Evolutionary conservation across 768 basidiomycete species (phyloP).

Genomic region (Lactifluus hygrophoroides): DNA sequence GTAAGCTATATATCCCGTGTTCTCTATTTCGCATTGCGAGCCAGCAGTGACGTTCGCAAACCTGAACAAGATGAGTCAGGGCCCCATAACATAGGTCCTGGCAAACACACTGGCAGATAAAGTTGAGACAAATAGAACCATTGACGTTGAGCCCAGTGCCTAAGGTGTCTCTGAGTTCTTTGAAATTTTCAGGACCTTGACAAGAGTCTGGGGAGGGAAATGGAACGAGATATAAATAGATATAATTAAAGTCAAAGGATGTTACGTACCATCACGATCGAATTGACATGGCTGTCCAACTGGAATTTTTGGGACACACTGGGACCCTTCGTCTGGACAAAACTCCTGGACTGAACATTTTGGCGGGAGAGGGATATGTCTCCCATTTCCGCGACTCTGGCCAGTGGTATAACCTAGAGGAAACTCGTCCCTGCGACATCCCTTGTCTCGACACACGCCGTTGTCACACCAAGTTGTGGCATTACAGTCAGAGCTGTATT

Average conservation of each 20-base stretch:
- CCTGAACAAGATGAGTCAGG: conserved; percentile 31
- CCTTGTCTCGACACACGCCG: conserved; percentile 49
- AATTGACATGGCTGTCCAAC: conserved; percentile 72
- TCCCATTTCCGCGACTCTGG: not conserved
- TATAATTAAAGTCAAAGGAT: not conserved
- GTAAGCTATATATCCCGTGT: conserved; percentile 72
- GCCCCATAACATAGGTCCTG: not conserved
- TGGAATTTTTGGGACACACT: conserved; percentile 49
- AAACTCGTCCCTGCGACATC: conserved; percentile 70
- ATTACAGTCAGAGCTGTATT: conserved; percentile 74
- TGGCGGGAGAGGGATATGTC: conserved; percentile 39
- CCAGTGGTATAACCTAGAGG: conserved; percentile 55
- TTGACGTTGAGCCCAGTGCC: conserved; percentile 68
- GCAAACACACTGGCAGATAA: conserved; percentile 63
- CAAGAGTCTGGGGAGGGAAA: conserved; percentile 58
- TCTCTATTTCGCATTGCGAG: conserved; percentile 59
- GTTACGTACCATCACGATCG: conserved; percentile 66
- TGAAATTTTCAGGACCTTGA: conserved; percentile 54
- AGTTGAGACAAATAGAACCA: conserved; percentile 78
- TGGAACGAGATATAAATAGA: not conserved
- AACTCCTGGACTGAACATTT: conserved; percentile 57
- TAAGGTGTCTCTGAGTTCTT: conserved; percentile 52
- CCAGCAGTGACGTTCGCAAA: conserved; percentile 72
- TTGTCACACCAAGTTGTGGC: conserved; percentile 56
- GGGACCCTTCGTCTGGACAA: conserved; percentile 77